Evolutionary conservation across 2,329 filamentous ascomycete genomes (phyloP), one percentile per base, ranked within the genome.

Genomic region (Colletotrichum sp.): DNA sequence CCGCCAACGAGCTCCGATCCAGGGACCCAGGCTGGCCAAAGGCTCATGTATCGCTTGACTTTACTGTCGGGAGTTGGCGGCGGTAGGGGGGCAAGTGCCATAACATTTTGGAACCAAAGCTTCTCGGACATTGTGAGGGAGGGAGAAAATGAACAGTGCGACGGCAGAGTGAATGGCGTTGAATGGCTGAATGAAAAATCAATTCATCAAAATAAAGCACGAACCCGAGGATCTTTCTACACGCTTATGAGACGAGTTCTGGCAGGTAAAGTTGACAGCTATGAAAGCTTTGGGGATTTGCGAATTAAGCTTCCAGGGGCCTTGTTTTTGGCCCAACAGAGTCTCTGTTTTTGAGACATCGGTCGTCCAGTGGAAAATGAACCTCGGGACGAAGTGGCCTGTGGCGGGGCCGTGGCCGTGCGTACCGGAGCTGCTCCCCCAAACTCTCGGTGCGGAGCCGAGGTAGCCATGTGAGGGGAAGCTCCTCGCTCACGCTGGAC

Each of bases 21-120:
- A 16, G 72, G 75, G 4, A 77, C 65, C 75, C 75, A 77, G 28
- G 75, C 75, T 30, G 75, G 75, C 36, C 66, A 72, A 10, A 77
- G 72, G 55, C 75, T 76, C 66, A 75, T 72, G 13, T 77, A 77
- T 24, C 72, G 62, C 18, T 65, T 76, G 48, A 69, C 70, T 32
- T 48, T 48, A 16, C 55, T 16, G 12, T 65, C 32, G 16, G 62
- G 15, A 12, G 38, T 13, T 18, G 55, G 64, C 16, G 34, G 32
- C 18, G 73, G 38, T 15, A 73, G n/a, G 18, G 65, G 70, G 18
- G 65, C 70, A 7, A 76, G 70, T 30, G 73, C 73, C 73, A 76
- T 69, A 18, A 76, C 73, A 36, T 76, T 61, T 12, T 76, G 26
- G 26, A 76, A 76, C 21, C 68, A 24, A 10, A 69, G 34, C 28